phyloP scores from a whole-genome alignment of 768 basidiomycete genomes.

The Hygrocybe coccinea region DNA sequence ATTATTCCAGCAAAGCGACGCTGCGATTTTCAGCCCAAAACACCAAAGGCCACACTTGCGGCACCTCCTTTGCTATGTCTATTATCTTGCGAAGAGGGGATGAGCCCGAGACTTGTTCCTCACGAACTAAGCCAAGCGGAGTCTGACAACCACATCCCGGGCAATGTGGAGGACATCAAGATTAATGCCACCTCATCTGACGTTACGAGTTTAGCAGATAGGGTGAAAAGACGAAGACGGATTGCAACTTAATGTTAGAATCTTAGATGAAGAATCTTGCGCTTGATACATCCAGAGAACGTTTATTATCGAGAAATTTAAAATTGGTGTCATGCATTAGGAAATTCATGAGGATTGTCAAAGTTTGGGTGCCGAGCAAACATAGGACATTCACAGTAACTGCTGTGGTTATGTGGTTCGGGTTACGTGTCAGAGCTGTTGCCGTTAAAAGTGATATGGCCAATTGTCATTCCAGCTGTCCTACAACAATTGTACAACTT shows the following conservation, averaged over 20 bases:
- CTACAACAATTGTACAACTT: neutral
- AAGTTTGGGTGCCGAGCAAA: no score
- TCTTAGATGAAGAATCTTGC: no score
- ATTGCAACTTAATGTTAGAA: neutral
- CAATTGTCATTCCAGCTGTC: neutral
- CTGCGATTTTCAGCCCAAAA: neutral
- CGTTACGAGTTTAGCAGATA: neutral
- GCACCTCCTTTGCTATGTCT: neutral
- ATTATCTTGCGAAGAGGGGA: neutral
- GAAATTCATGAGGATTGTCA: no score
- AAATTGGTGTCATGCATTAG: no score
- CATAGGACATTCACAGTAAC: no score
- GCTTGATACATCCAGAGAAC: no score
- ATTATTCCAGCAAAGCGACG: neutral
- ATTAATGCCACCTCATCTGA: neutral
- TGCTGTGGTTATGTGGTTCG: no score
- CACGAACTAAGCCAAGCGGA: neutral
- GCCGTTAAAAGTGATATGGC: no score
- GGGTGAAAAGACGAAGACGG: conserved; percentile 5
- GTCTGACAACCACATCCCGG: neutral
- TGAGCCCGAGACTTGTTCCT: neutral
- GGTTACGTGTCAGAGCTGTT: no score
- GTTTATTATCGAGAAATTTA: no score
- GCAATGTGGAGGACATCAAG: neutral
- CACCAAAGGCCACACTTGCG: neutral